Percentiles rank a stretch among this genome's conserved stretches.
Evolutionary conservation across 179 eudicot species (phyloP).

Genomic region (Silene coronaria): DNA sequence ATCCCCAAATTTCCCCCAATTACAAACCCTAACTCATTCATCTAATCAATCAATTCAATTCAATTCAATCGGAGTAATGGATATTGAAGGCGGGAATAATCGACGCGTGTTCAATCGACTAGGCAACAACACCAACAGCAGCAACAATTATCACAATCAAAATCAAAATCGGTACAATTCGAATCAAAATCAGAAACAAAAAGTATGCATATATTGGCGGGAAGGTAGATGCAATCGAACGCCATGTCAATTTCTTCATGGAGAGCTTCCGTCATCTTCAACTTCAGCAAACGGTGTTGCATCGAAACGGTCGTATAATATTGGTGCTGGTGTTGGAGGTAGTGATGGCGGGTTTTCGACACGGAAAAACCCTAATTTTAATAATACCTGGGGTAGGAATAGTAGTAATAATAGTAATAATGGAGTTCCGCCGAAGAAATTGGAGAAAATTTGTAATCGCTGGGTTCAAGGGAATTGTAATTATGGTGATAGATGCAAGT

Average conservation of each 20-base stretch:
- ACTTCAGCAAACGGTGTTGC: conserved; percentile 33
- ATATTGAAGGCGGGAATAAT: conserved; percentile 39
- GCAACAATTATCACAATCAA: neutral
- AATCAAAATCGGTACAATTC: conserved; percentile 10
- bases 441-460: conserved; percentile 57
- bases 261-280: conserved; percentile 48
- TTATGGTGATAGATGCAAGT: conserved; percentile 61
- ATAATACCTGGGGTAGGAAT: conserved; percentile 44
- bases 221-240: conserved; percentile 56
- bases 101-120: conserved; percentile 53
- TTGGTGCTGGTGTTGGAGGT: conserved; percentile 31
- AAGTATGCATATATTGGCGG: conserved; percentile 67
- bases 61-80: conserved; percentile 20
- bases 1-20: conserved; percentile 5
- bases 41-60: neutral
- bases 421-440: conserved; percentile 27
- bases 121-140: conserved; percentile 29
- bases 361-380: conserved; percentile 55
- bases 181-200: conserved; percentile 29
- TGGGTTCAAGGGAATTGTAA: conserved; percentile 74
- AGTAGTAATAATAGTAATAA: conserved; percentile 26
- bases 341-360: conserved; percentile 39
- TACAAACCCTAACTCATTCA: neutral
- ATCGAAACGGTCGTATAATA: conserved; percentile 45
- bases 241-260: conserved; percentile 62